Evolutionary conservation across 495 filamentous ascomycete species (phyloP).

Genomic region (Bryoglossum gracile): DNA sequence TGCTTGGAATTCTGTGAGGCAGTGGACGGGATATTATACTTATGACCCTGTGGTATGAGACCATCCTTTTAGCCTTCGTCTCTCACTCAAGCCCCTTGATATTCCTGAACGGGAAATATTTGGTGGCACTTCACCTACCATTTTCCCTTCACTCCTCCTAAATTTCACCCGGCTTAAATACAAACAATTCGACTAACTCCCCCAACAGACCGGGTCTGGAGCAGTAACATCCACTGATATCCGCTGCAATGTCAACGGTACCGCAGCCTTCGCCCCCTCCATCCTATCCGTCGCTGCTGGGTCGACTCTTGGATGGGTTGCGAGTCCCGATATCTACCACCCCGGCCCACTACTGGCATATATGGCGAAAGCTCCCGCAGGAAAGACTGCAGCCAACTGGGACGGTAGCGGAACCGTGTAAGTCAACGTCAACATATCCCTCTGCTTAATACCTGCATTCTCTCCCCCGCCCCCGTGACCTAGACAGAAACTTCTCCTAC

Average conservation of each 20-base stretch:
- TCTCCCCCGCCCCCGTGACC: too few species aligned
- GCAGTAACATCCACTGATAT: constrained; percentile 45
- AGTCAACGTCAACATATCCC: too few species aligned
- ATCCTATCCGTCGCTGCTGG: constrained; percentile 42
- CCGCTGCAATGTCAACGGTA: constrained; percentile 48
- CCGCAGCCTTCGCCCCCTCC: constrained; percentile 32
- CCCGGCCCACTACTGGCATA: constrained; percentile 51
- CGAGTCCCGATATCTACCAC: constrained; percentile 50
- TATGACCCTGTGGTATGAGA: constrained; percentile 38
- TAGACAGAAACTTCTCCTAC: too few species aligned
- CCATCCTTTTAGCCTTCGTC: too few species aligned
- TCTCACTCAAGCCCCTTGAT: too few species aligned
- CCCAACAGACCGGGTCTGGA: too few species aligned
- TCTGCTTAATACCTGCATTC: too few species aligned
- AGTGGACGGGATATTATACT: constrained; percentile 26
- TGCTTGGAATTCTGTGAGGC: constrained; percentile 28
- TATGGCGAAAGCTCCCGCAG: constrained; percentile 48
- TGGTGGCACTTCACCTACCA: too few species aligned
- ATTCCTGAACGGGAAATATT: too few species aligned
- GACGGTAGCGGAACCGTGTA: constrained; percentile 46
- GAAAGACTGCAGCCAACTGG: constrained; percentile 33
- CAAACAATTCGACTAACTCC: too few species aligned
- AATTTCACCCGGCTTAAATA: too few species aligned
- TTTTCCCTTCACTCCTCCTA: too few species aligned
- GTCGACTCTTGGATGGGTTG: constrained; percentile 41